A percentile compares a stretch with the other conserved stretches of the same genome.
Conservation (phyloP, 2,329 filamentous ascomycete species). For the Stagonosporopsis cucurbitacearum region DNA sequence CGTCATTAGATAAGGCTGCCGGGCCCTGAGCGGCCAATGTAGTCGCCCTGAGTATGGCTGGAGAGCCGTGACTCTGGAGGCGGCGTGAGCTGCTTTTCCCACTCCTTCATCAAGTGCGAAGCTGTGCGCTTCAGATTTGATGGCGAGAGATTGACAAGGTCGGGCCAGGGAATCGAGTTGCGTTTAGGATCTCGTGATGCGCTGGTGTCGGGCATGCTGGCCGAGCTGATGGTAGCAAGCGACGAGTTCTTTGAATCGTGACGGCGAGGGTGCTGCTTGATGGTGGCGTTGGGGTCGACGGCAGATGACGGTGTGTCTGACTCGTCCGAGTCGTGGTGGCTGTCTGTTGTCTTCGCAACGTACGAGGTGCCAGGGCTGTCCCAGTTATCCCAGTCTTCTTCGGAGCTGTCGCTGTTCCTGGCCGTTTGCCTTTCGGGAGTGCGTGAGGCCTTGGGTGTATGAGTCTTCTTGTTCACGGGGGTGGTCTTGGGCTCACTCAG, state of each 20-base stretch:
- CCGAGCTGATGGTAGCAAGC: conserved; percentile 42
- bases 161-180: conserved; percentile 66
- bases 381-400: conserved; percentile 64
- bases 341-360: conserved; percentile 47
- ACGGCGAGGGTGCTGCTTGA: conserved; percentile 55
- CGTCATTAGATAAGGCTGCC: conserved; percentile 30
- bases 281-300: conserved; percentile 60
- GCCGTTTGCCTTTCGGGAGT: conserved; percentile 48
- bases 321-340: conserved; percentile 54
- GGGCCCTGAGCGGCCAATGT: conserved; percentile 42
- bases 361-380: conserved; percentile 54
- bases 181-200: conserved; percentile 39
- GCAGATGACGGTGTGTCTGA: conserved; percentile 58
- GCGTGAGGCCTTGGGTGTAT: conserved; percentile 44
- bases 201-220: conserved; percentile 31
- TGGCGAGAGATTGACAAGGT: conserved; percentile 74
- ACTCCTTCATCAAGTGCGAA: conserved; percentile 86
- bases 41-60: conserved; percentile 44
- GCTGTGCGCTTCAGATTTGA: conserved; percentile 82
- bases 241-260: conserved; percentile 49
- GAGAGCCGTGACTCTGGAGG: conserved; percentile 43
- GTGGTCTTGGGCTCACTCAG: conserved; percentile 48
- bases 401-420: conserved; percentile 52
- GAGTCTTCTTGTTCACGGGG: conserved; percentile 48
- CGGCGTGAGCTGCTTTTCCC: conserved; percentile 78